A percentile compares a stretch with the other conserved stretches of the same genome.
These are phyloP conservation scores for Moesziomyces sp. DNA, from an alignment of 1,284 basidiomycete genomes.

Conservation along the genomic window DNA sequence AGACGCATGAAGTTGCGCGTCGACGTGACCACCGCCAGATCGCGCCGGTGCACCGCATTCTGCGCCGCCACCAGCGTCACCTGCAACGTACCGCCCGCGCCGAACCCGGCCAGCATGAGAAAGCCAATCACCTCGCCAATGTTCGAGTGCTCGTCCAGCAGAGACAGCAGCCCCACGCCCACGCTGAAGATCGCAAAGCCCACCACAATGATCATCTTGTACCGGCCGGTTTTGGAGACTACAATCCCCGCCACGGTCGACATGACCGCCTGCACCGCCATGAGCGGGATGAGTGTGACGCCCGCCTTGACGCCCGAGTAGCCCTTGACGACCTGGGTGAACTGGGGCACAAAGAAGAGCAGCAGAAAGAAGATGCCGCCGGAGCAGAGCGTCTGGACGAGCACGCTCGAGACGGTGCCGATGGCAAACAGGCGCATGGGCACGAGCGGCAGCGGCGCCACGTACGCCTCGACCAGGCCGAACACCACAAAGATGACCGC, in stretches of 20 bases:
- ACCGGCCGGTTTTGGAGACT: slow-evolving; percentile 76
- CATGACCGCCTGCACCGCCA: slow-evolving; percentile 72
- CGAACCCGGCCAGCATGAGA: slow-evolving; percentile 77
- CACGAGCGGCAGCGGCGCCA: slow-evolving; percentile 74
- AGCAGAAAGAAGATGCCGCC: slow-evolving; percentile 62
- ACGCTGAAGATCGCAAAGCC: slow-evolving; percentile 72
- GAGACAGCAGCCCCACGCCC: slow-evolving; percentile 75
- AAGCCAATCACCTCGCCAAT: slow-evolving; percentile 74
- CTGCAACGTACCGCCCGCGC: slow-evolving; percentile 73
- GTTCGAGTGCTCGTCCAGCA: slow-evolving; percentile 72
- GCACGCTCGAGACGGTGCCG: slow-evolving; percentile 77
- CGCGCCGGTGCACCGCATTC: slow-evolving; percentile 75
- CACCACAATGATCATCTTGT: slow-evolving; percentile 74
- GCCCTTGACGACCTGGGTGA: slow-evolving; percentile 78
- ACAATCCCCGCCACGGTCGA: slow-evolving; percentile 72
- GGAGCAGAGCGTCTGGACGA: slow-evolving; percentile 68
- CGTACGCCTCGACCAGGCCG: slow-evolving; percentile 78
- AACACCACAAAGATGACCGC: slow-evolving; percentile 74
- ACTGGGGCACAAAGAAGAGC: slow-evolving; percentile 76
- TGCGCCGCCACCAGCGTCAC: slow-evolving; percentile 74
- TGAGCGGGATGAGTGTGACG: slow-evolving; percentile 75
- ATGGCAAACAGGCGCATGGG: slow-evolving; percentile 75
- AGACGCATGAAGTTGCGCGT: slow-evolving; percentile 77
- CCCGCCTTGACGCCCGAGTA: slow-evolving; percentile 75
- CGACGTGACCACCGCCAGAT: slow-evolving; percentile 79